These are phyloP conservation scores for Penicillium sp. DNA, from an alignment of 2,329 filamentous ascomycete species.

Conservation along the genomic window DNA sequence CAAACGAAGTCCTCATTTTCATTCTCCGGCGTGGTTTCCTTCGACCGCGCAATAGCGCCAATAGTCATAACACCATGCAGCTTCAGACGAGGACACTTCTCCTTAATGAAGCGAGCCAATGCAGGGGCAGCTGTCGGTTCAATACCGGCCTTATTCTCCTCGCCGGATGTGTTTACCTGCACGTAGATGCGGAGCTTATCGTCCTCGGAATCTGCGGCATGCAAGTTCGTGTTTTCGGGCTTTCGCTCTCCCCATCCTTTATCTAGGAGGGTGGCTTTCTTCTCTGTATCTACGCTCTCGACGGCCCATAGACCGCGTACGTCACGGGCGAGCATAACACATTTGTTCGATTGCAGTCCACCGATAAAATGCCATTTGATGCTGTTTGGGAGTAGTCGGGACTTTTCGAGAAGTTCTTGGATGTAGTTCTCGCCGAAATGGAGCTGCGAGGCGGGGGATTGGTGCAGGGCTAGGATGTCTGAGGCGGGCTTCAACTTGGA, in stretches of 20 bases:
- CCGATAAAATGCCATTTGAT: conserved; percentile 98
- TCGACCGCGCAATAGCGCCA: conserved; percentile 84
- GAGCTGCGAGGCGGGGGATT: conserved; percentile 57
- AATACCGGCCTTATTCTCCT: conserved; percentile 81
- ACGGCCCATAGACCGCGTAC: conserved; percentile 90
- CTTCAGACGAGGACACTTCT: conserved; percentile 70
- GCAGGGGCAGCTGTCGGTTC: conserved; percentile 62
- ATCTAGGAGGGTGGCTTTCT: conserved; percentile 83
- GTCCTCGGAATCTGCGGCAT: conserved; percentile 23
- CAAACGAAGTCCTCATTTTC: conserved; percentile 87
- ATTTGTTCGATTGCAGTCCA: conserved; percentile 90
- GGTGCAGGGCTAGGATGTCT: conserved; percentile 83
- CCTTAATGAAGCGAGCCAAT: conserved; percentile 69
- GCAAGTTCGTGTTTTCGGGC: conserved; percentile 32
- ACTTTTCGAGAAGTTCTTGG: conserved; percentile 86
- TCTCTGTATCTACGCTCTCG: conserved; percentile 81
- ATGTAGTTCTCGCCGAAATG: conserved; percentile 98
- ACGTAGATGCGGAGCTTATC: conserved; percentile 71
- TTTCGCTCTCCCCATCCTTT: conserved; percentile 65
- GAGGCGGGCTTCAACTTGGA: conserved; percentile 94
- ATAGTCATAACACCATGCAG: conserved; percentile 95
- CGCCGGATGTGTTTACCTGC: conserved; percentile 93
- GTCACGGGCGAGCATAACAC: conserved; percentile 75
- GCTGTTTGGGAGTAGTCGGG: conserved; percentile 67
- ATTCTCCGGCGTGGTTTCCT: conserved; percentile 69